phyloP scores from a whole-genome alignment of 805 yeast species.

The Candida chilensis region DNA sequence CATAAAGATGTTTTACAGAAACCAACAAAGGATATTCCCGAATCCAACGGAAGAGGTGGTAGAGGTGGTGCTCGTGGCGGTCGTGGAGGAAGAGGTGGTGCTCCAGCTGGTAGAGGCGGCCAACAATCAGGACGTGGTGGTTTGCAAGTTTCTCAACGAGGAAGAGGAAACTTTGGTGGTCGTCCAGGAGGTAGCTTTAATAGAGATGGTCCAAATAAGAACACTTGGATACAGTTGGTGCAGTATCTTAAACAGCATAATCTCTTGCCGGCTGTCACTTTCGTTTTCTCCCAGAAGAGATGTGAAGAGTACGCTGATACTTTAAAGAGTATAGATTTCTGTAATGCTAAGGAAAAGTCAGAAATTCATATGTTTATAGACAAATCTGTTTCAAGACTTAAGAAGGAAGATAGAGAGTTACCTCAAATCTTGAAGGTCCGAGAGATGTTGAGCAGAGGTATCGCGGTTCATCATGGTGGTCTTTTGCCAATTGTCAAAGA shows the following conservation, averaged over 20 bases:
- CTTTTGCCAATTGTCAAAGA: constrained; percentile 88
- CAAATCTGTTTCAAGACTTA: constrained; percentile 76
- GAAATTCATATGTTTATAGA: constrained; percentile 93
- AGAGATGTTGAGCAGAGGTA: constrained; percentile 80
- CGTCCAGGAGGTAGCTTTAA: constrained; percentile 20
- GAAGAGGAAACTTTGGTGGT: constrained; percentile 16
- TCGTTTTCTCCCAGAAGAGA: constrained; percentile 87
- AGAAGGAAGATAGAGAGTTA: constrained; percentile 84
- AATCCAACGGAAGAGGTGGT: constrained; percentile 27
- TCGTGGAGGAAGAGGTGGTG: constrained; percentile 16
- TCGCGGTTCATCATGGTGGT: constrained; percentile 96
- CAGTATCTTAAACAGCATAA: constrained; percentile 58
- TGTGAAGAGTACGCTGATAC: constrained; percentile 91
- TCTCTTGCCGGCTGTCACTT: constrained; percentile 85
- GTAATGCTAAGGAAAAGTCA: constrained; percentile 77
- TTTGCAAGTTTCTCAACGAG: too few relatives aligned
- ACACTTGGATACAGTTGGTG: constrained; percentile 68
- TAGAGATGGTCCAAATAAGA: constrained; percentile 67
- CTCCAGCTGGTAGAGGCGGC: constrained; percentile 13
- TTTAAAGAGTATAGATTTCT: constrained; percentile 64
- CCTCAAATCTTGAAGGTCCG: constrained; percentile 85
- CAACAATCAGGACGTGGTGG: constrained; percentile 17
- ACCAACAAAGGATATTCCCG: constrained; percentile 25
- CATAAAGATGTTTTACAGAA: constrained; percentile 47
- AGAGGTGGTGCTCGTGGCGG: constrained; percentile 40